Percentiles rank a stretch among this genome's conserved stretches.
phyloP scores from a whole-genome alignment of 2,329 filamentous ascomycete genomes.

The Alternaria angustiovoidea region DNA sequence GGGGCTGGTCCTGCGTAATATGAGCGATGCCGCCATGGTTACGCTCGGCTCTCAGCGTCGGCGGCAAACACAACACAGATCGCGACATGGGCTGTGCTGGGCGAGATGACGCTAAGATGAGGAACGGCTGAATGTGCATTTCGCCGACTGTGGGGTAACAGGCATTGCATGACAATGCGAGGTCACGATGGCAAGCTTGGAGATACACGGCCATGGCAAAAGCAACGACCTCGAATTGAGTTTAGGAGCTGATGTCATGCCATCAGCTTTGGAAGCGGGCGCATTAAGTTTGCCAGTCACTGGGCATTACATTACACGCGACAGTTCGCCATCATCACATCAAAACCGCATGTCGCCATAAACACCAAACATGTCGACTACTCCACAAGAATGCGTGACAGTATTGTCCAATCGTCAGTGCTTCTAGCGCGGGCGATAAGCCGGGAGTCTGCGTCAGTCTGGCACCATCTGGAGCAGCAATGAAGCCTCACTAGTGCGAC shows the following conservation, averaged over 20 bases:
- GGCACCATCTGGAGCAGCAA: constrained; percentile 15
- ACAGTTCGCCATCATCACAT: neutral
- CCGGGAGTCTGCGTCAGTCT: constrained; percentile 26
- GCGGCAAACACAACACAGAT: constrained; percentile 12
- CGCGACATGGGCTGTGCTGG: constrained; percentile 9
- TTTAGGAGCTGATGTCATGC: neutral
- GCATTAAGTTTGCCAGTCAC: neutral
- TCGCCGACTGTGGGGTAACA: constrained; percentile 24
- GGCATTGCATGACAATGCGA: constrained; percentile 2
- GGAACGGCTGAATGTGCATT: neutral
- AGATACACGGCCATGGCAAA: neutral
- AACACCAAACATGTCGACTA: neutral
- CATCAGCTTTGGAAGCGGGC: neutral
- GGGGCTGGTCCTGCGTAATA: constrained; percentile 10
- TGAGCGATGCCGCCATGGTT: constrained; percentile 23
- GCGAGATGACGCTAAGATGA: neutral
- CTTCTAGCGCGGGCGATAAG: constrained; percentile 6
- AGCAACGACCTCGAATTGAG: neutral
- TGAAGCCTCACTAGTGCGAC: constrained; percentile 23
- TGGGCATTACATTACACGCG: neutral
- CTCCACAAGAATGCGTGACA: constrained; percentile 1
- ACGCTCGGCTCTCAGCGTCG: constrained; percentile 26
- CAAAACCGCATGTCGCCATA: neutral
- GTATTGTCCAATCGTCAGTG: constrained; percentile 20
- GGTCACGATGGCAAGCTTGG: constrained; percentile 16